Evolutionary conservation across 495 filamentous ascomycete genomes (phyloP).

Genomic region (Annulohypoxylon stygium): DNA sequence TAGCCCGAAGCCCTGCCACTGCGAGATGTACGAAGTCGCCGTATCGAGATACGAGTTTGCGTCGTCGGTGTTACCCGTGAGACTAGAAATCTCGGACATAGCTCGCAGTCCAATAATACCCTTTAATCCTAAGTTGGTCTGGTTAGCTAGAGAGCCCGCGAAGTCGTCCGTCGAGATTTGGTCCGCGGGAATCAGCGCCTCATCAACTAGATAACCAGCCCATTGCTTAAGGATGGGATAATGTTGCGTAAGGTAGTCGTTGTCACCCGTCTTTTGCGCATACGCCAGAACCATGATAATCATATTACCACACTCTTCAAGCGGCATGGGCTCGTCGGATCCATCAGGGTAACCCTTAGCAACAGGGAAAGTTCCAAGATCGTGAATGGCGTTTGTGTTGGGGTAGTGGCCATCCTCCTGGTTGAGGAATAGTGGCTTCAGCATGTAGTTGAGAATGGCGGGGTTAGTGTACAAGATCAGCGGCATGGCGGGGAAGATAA

Average conservation of each 20-base stretch:
- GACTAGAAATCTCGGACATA: slow-evolving; percentile 81
- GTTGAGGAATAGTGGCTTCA: slow-evolving; percentile 92
- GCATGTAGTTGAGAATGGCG: slow-evolving; percentile 81
- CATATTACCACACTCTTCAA: slow-evolving; percentile 97
- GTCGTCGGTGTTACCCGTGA: slow-evolving; percentile 72
- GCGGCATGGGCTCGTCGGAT: slow-evolving; percentile 89
- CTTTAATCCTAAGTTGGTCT: slow-evolving; percentile 94
- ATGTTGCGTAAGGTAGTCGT: slow-evolving; percentile 62
- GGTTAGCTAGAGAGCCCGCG: slow-evolving; percentile 87
- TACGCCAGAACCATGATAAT: slow-evolving; percentile 87
- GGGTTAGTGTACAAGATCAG: slow-evolving; percentile 93
- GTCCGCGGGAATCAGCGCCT: slow-evolving; percentile 81
- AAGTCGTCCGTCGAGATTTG: slow-evolving; percentile 96
- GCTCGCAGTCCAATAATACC: slow-evolving; percentile 95
- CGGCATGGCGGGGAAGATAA: slow-evolving; percentile 92
- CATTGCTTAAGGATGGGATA: slow-evolving; percentile 86
- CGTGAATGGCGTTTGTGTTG: slow-evolving; percentile 88
- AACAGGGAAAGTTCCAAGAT: slow-evolving; percentile 92
- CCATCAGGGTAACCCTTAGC: slow-evolving; percentile 90
- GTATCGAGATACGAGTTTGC: slow-evolving; percentile 72
- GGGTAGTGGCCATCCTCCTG: slow-evolving; percentile 92
- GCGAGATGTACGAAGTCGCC: slow-evolving; percentile 77
- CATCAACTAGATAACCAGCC: slow-evolving; percentile 87
- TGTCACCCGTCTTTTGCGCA: slow-evolving; percentile 60
- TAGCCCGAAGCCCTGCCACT: slow-evolving; percentile 82